Conservation (phyloP, 2,329 filamentous ascomycete species). For the Aspergillus cejpii region DNA sequence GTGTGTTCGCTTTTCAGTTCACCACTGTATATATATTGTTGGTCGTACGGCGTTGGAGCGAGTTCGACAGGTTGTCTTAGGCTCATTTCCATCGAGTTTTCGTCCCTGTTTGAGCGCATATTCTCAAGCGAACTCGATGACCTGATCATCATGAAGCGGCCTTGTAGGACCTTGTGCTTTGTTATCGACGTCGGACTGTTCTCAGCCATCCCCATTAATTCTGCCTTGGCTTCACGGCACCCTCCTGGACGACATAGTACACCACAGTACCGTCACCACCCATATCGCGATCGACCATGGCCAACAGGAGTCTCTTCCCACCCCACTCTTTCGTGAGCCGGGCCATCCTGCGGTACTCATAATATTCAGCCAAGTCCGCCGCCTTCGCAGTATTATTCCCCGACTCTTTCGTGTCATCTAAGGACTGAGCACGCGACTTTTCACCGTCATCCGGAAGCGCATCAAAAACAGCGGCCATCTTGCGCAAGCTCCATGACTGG, state of each 20-base stretch:
- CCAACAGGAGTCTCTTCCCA: conserved; percentile 51
- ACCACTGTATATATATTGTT: conserved; percentile 8
- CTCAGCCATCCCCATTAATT: conserved; percentile 40
- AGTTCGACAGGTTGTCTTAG: neutral
- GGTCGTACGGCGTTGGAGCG: neutral
- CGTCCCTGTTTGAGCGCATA: neutral
- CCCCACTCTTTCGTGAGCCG: conserved; percentile 36
- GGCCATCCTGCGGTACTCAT: conserved; percentile 23
- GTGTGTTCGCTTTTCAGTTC: conserved; percentile 1
- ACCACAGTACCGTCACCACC: conserved; percentile 56
- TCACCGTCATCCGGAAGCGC: conserved; percentile 34
- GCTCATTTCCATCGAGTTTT: neutral
- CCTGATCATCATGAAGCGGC: neutral
- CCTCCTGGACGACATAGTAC: conserved; percentile 60
- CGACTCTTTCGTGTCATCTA: conserved; percentile 6
- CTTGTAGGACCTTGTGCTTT: neutral
- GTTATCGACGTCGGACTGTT: neutral
- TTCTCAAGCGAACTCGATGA: neutral
- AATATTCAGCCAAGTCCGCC: conserved; percentile 28
- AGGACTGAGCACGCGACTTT: conserved; percentile 9
- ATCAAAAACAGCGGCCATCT: conserved; percentile 53
- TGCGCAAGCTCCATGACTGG: conserved; percentile 54
- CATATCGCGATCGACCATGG: conserved; percentile 47
- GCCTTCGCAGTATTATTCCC: conserved; percentile 22
- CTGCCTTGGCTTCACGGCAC: conserved; percentile 58